Percentiles rank a stretch among this genome's conserved stretches.
Conservation (phyloP, 345 rosid species). For the Raphanus sativus region DNA sequence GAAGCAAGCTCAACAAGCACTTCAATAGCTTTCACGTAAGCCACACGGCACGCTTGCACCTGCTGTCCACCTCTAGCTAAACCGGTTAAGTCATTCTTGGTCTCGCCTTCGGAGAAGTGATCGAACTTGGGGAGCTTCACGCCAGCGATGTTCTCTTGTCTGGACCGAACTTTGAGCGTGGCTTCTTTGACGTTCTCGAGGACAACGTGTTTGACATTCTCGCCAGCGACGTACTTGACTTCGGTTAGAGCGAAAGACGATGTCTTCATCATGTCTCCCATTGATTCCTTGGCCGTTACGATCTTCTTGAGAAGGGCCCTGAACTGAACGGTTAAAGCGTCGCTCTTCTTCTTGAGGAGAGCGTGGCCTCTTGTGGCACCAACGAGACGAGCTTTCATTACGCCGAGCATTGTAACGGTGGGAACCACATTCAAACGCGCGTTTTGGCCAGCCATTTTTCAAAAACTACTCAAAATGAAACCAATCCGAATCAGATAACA, state of each 20-base stretch:
- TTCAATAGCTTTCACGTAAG: constrained; percentile 83
- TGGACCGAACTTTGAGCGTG: constrained; percentile 74
- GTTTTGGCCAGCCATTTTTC: constrained; percentile 73
- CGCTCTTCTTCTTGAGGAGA: constrained; percentile 95
- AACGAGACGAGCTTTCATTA: constrained; percentile 75
- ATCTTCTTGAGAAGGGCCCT: constrained; percentile 81
- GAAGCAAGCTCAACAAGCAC: constrained; percentile 94
- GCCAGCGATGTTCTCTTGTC: constrained; percentile 81
- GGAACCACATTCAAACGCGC: constrained; percentile 90
- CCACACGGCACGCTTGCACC: constrained; percentile 82
- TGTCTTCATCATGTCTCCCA: constrained; percentile 86
- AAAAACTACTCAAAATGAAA: constrained; percentile 18
- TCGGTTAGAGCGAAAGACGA: constrained; percentile 84
- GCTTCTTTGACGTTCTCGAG: constrained; percentile 85
- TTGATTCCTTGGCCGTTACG: constrained; percentile 75
- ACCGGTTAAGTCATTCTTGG: constrained; percentile 87
- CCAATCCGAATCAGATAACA: not conserved
- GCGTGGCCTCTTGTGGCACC: constrained; percentile 97
- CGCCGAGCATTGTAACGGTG: constrained; percentile 76
- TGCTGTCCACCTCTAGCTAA: constrained; percentile 97
- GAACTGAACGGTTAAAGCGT: constrained; percentile 88
- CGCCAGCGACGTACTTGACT: constrained; percentile 88
- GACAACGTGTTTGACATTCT: constrained; percentile 73
- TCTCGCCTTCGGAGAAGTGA: constrained; percentile 76
- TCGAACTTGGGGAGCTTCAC: constrained; percentile 91